Evolutionary conservation across 805 yeast species (phyloP).

Genomic region (Ogataea nakhonphanomensis): DNA sequence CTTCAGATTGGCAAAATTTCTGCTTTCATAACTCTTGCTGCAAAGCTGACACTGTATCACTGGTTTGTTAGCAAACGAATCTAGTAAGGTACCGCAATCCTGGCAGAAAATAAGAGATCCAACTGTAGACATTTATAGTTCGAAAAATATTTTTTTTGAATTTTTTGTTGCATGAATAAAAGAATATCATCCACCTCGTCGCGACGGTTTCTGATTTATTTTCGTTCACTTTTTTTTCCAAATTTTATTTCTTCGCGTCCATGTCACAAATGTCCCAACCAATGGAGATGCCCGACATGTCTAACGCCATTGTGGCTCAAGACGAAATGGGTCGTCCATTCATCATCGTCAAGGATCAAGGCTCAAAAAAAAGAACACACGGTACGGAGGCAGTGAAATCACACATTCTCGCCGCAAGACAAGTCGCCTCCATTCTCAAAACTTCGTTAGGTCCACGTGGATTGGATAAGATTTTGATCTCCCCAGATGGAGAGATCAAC

Average conservation of each 20-base stretch:
- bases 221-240: conserved; percentile 11
- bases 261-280: conserved; percentile 20
- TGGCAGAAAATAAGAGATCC: conserved; percentile 93
- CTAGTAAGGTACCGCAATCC: conserved; percentile 88
- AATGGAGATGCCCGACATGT: conserved; percentile 78
- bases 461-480: conserved; percentile 90
- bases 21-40: conserved; percentile 37
- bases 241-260: conserved; percentile 14
- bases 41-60: conserved; percentile 57
- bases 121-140: conserved; percentile 73
- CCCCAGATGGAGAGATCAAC: conserved; percentile 97
- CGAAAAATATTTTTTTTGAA: conserved; percentile 4
- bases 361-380: conserved; percentile 52
- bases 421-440: conserved; percentile 87
- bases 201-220: conserved; percentile 2
- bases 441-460: conserved; percentile 98
- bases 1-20: conserved; percentile 68
- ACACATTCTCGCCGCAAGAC: conserved; percentile 91
- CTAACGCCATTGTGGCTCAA: conserved; percentile 98
- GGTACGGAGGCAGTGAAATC: conserved; percentile 81
- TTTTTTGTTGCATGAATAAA: not conserved
- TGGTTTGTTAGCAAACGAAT: conserved; percentile 51
- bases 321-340: conserved; percentile 99
- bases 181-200: not conserved
- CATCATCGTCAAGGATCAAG: conserved; percentile 86